These are phyloP conservation scores for Sugiyamaella boreocaroliniensis DNA, from an alignment of 805 yeast genomes.

Conservation along the genomic window DNA sequence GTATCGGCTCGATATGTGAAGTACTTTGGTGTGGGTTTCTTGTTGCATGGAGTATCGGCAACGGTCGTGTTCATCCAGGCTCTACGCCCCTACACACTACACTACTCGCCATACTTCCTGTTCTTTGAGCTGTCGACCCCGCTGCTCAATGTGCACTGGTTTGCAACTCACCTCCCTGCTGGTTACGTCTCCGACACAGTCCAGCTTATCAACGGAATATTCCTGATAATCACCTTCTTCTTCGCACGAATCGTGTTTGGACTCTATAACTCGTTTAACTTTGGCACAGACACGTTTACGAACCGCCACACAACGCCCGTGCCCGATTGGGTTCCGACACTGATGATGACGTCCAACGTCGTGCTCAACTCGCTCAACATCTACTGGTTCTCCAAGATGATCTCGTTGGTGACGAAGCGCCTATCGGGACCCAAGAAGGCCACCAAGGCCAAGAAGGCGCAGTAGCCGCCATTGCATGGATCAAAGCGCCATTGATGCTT, in stretches of 20 bases:
- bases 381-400: slow-evolving; percentile 86
- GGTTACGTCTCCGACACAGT: slow-evolving; percentile 51
- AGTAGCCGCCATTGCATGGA: background rate
- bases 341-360: slow-evolving; percentile 52
- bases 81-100: slow-evolving; percentile 67
- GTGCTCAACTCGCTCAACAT: slow-evolving; percentile 63
- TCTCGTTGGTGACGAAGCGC: slow-evolving; percentile 35
- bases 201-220: slow-evolving; percentile 62
- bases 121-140: slow-evolving; percentile 88
- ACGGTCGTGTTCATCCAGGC: slow-evolving; percentile 61
- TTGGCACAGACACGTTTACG: slow-evolving; percentile 42
- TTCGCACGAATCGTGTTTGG: slow-evolving; percentile 82
- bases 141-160: slow-evolving; percentile 92
- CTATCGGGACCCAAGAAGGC: background rate
- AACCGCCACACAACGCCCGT: slow-evolving; percentile 12
- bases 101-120: slow-evolving; percentile 76
- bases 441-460: background rate
- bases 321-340: slow-evolving; percentile 40
- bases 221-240: slow-evolving; percentile 66
- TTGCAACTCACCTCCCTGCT: slow-evolving; percentile 66
- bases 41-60: slow-evolving; percentile 80
- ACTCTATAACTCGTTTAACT: slow-evolving; percentile 53
- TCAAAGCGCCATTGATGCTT: background rate
- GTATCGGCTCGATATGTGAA: slow-evolving; percentile 59
- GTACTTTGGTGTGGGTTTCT: slow-evolving; percentile 74